Evolutionary conservation across 169 alveolate species (phyloP).

Genomic region (Pseudocohnilembus persalinus): DNA sequence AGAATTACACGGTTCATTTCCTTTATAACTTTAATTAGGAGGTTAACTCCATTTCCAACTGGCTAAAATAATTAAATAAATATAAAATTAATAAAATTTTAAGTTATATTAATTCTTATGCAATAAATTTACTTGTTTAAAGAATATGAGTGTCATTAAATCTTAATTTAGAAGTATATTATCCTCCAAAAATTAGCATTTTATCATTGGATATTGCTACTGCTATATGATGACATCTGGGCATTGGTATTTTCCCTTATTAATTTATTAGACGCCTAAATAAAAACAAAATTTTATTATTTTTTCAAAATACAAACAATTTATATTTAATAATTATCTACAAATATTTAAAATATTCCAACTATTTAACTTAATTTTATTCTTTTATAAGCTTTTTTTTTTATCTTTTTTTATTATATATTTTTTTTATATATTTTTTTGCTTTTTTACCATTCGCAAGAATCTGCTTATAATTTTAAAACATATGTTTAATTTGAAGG

Average conservation of each 20-base stretch:
- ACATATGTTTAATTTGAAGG: slow-evolving; percentile 79
- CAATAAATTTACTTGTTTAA: slow-evolving; percentile 41
- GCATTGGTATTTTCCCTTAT: slow-evolving; percentile 72
- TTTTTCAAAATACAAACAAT: too few species aligned
- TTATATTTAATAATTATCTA: too few species aligned
- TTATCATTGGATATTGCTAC: slow-evolving; percentile 64
- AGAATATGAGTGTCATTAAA: slow-evolving; percentile 77
- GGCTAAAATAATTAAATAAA: not conserved
- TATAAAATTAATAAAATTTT: too few species aligned
- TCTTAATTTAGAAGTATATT: slow-evolving; percentile 66
- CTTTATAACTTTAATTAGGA: slow-evolving; percentile 53
- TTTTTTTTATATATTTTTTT: too few species aligned
- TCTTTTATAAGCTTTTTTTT: too few species aligned
- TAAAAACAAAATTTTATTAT: too few species aligned
- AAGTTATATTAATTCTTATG: too few species aligned
- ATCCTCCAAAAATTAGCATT: slow-evolving; percentile 86
- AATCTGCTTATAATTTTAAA: slow-evolving; percentile 69
- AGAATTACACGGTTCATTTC: slow-evolving; percentile 58
- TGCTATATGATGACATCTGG: slow-evolving; percentile 86
- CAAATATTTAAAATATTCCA: too few species aligned
- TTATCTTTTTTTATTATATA: too few species aligned
- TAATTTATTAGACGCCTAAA: slow-evolving; percentile 47
- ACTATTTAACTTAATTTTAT: too few species aligned
- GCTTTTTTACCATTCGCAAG: slow-evolving; percentile 64
- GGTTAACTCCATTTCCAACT: slow-evolving; percentile 60